Evolutionary conservation across 441 rosid genomes (phyloP).

Genomic region (Euphorbia neoarborescens): DNA sequence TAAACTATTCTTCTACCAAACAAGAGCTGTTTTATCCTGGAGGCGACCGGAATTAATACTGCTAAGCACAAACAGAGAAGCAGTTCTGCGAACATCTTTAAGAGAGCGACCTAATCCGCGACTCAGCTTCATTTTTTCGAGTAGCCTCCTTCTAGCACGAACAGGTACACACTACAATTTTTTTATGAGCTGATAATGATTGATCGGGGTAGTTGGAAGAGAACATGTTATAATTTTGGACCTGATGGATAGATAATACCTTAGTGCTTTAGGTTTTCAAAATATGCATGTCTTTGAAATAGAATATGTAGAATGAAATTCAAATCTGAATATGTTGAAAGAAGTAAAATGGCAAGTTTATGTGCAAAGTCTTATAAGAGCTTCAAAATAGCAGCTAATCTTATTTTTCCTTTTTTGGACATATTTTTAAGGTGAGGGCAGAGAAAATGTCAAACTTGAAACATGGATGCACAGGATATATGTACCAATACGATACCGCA

Average conservation of each 20-base stretch:
- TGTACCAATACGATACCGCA: too few relatives aligned
- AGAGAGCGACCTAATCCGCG: too few relatives aligned
- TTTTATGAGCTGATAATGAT: slow-evolving; percentile 10
- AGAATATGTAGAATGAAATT: slow-evolving; percentile 1
- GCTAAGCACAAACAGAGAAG: too few relatives aligned
- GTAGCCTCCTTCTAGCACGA: too few relatives aligned
- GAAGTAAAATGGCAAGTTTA: not conserved
- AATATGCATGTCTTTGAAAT: not conserved
- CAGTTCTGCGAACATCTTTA: too few relatives aligned
- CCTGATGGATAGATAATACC: not conserved
- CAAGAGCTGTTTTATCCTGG: too few relatives aligned
- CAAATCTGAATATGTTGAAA: not conserved
- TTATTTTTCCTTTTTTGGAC: not conserved
- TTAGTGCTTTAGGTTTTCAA: not conserved
- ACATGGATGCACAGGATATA: too few relatives aligned
- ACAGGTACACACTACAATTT: too few relatives aligned
- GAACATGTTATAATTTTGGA: not conserved
- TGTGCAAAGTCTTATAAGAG: not conserved
- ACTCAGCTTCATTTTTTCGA: too few relatives aligned
- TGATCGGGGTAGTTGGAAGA: not conserved
- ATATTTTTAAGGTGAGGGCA: not conserved
- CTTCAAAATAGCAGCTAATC: not conserved
- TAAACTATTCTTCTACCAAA: too few relatives aligned
- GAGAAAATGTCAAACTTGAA: not conserved
- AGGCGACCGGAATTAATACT: too few relatives aligned